These are phyloP conservation scores for Teratosphaeria destructans DNA, from an alignment of 2,329 filamentous ascomycete species.

Conservation along the genomic window DNA sequence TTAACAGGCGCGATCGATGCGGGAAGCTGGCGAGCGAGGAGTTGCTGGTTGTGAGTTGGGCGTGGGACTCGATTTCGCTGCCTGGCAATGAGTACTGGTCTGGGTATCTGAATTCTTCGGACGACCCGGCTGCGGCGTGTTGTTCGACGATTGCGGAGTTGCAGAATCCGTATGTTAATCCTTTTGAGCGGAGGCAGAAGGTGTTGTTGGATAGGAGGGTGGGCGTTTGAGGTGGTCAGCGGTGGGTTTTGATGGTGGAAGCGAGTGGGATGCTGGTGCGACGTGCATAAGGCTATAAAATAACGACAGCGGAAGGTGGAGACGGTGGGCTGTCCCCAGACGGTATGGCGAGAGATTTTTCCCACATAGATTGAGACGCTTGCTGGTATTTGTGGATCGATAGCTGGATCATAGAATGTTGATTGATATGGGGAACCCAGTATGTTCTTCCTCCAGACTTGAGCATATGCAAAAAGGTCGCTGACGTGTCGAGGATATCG, in stretches of 20 bases:
- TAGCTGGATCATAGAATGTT: too few relatives aligned
- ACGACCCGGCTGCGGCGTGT: slow-evolving; percentile 13
- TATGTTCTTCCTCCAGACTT: too few relatives aligned
- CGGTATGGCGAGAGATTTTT: too few relatives aligned
- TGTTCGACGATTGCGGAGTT: slow-evolving; percentile 11
- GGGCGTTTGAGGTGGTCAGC: background rate
- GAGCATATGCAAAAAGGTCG: too few relatives aligned
- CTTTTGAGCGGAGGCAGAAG: background rate
- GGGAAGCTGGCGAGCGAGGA: slow-evolving; percentile 4
- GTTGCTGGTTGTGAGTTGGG: slow-evolving; percentile 11
- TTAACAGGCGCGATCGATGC: slow-evolving; percentile 7
- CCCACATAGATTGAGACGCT: too few relatives aligned
- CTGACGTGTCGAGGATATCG: too few relatives aligned
- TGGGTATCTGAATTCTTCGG: slow-evolving; percentile 3
- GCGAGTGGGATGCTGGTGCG: too few relatives aligned
- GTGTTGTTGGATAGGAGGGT: background rate
- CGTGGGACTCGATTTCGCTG: slow-evolving; percentile 12
- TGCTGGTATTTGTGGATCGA: too few relatives aligned
- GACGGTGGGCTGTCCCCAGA: too few relatives aligned
- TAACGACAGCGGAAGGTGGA: too few relatives aligned
- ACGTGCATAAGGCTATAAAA: too few relatives aligned
- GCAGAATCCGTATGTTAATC: slow-evolving; percentile 12
- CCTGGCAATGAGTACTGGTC: slow-evolving; percentile 14
- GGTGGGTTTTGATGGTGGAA: background rate
- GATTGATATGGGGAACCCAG: too few relatives aligned